A percentile compares a stretch with the other conserved stretches of the same genome.
phyloP scores from a whole-genome alignment of 1,284 basidiomycete species.

The Leccinum subrobustum region DNA sequence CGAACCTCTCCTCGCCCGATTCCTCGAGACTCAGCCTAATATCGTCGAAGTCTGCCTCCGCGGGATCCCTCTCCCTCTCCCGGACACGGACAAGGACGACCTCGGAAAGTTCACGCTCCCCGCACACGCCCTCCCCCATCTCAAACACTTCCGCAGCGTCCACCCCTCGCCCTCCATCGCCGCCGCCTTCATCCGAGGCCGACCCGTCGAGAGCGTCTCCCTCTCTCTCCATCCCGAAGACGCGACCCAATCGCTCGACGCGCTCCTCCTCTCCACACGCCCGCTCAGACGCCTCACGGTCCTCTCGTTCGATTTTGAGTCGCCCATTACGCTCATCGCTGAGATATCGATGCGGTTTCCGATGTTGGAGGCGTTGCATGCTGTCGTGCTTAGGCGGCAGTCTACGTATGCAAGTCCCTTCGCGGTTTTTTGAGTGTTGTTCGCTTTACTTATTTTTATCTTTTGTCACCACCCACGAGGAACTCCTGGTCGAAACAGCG shows the following conservation, averaged over 20 bases:
- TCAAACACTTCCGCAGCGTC: conserved; percentile 52
- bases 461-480: background rate
- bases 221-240: conserved; percentile 50
- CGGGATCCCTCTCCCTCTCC: conserved; percentile 36
- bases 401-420: conserved; percentile 41
- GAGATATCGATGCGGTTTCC: conserved; percentile 48
- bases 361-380: conserved; percentile 52
- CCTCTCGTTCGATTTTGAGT: conserved; percentile 51
- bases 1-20: conserved; percentile 45
- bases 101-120: conserved; percentile 36
- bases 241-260: conserved; percentile 40
- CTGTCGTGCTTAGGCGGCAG: conserved; percentile 49
- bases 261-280: conserved; percentile 39
- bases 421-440: background rate
- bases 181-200: conserved; percentile 43
- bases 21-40: conserved; percentile 48
- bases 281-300: conserved; percentile 52
- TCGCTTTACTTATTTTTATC: background rate
- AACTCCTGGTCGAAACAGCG: conserved; percentile 29
- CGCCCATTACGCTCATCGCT: conserved; percentile 42
- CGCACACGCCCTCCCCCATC: conserved; percentile 44
- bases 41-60: conserved; percentile 54
- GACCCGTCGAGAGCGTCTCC: conserved; percentile 52
- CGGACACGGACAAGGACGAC: conserved; percentile 9
- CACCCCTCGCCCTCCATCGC: conserved; percentile 48